Evolutionary conservation across 1,284 basidiomycete genomes (phyloP).

Genomic region (Mycosarcoma maydis): DNA sequence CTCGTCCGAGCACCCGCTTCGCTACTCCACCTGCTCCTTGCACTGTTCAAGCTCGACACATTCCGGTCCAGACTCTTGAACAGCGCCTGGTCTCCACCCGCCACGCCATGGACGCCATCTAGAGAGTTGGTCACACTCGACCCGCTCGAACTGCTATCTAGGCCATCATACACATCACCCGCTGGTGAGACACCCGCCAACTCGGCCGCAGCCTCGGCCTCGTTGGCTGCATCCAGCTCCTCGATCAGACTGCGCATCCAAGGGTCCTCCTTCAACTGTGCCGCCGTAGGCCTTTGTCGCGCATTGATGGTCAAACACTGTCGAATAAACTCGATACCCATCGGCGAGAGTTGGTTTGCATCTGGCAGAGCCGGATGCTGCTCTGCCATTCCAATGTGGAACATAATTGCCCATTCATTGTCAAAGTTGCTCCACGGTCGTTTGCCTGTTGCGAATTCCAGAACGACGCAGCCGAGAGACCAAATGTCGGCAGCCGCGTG

Average conservation of each 20-base stretch:
- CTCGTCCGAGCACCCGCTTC: constrained; percentile 1
- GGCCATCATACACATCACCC: constrained; percentile 6
- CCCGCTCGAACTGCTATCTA: constrained; percentile 17
- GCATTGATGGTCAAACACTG: constrained; percentile 91
- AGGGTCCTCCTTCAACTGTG: constrained; percentile 84
- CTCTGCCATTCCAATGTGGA: constrained; percentile 96
- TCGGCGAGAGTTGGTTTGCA: constrained; percentile 83
- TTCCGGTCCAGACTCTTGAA: constrained; percentile 47
- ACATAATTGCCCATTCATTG: constrained; percentile 99
- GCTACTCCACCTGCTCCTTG: constrained; percentile 31
- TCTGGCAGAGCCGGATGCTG: constrained; percentile 96
- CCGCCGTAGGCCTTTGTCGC: constrained; percentile 81
- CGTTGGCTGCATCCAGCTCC: constrained; percentile 58
- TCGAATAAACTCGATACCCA: constrained; percentile 93
- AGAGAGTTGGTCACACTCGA: constrained; percentile 14
- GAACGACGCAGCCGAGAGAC: constrained; percentile 93
- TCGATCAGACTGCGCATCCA: constrained; percentile 76
- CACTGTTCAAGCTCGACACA: constrained; percentile 38
- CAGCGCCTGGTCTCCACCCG: not conserved
- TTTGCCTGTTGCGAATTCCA: constrained; percentile 94
- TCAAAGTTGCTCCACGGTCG: constrained; percentile 99
- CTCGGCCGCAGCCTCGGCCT: constrained; percentile 48
- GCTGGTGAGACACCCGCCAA: constrained; percentile 12
- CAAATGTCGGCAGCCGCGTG: constrained; percentile 99
- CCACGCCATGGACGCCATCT: not conserved